These are phyloP conservation scores for Golubevia sp. DNA, from an alignment of 1,284 basidiomycete species.

Conservation along the genomic window DNA sequence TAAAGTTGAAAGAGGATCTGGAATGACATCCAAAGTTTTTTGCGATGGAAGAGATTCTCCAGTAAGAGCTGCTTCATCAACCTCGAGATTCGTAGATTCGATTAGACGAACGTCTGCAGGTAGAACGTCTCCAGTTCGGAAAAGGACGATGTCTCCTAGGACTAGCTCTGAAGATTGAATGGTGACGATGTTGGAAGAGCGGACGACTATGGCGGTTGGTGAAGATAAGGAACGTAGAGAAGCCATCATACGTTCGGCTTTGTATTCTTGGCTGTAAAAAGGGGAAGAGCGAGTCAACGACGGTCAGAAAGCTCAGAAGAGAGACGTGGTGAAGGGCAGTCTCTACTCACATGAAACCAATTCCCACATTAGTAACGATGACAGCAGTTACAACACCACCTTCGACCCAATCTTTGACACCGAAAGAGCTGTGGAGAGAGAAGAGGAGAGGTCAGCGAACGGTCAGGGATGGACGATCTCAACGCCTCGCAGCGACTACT, in stretches of 20 bases:
- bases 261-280: conserved; percentile 31
- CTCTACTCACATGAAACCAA: conserved; percentile 28
- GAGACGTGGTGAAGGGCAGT: too few relatives aligned
- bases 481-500: too few relatives aligned
- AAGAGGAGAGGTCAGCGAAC: too few relatives aligned
- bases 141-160: conserved; percentile 67
- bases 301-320: too few relatives aligned
- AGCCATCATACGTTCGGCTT: conserved; percentile 49
- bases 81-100: conserved; percentile 41
- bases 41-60: conserved; percentile 45
- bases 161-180: conserved; percentile 23
- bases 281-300: too few relatives aligned
- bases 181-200: conserved; percentile 20
- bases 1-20: conserved; percentile 12
- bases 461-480: too few relatives aligned
- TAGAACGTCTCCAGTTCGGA: conserved; percentile 40
- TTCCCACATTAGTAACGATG: conserved; percentile 43
- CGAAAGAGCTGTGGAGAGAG: conserved; percentile 8
- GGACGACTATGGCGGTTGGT: conserved; percentile 38
- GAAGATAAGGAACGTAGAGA: conserved; percentile 45
- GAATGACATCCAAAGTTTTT: conserved; percentile 30
- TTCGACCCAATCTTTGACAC: conserved; percentile 24
- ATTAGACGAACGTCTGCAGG: conserved; percentile 48
- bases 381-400: conserved; percentile 20
- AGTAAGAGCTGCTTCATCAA: conserved; percentile 49